phyloP scores from a whole-genome alignment of 345 rosid genomes.

The Eutrema yunnanense region DNA sequence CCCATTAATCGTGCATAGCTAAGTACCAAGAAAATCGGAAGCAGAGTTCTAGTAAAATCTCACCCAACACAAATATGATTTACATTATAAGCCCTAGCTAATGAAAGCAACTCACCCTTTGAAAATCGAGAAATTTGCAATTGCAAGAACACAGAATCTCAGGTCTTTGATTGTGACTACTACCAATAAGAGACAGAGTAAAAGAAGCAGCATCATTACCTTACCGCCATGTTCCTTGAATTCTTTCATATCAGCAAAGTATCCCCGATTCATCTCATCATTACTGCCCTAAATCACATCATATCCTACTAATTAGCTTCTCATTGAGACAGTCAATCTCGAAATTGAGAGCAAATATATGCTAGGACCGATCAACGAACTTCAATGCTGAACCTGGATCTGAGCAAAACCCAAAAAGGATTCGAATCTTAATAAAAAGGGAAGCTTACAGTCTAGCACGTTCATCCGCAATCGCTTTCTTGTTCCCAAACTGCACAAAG shows the following conservation, averaged over 20 bases:
- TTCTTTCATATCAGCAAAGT: slow-evolving; percentile 72
- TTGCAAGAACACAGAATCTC: background rate
- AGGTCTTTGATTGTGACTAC: background rate
- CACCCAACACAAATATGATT: background rate
- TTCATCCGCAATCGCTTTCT: slow-evolving; percentile 67
- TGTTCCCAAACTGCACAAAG: slow-evolving; percentile 53
- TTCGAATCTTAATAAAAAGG: background rate
- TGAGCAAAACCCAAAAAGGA: background rate
- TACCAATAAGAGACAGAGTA: background rate
- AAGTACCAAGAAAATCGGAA: background rate
- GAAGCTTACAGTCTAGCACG: slow-evolving; percentile 81
- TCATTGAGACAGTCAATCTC: background rate
- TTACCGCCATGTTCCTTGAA: slow-evolving; percentile 83
- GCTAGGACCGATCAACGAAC: background rate
- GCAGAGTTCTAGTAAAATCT: background rate
- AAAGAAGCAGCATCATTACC: slow-evolving; percentile 35
- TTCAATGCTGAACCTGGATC: background rate
- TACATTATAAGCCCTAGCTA: background rate
- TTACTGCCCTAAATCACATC: slow-evolving; percentile 72
- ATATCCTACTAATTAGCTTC: slow-evolving; percentile 18
- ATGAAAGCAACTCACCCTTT: background rate
- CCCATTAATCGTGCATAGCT: background rate
- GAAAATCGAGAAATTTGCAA: too few species aligned
- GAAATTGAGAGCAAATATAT: background rate
- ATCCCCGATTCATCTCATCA: slow-evolving; percentile 95